Percentiles rank a stretch among this genome's conserved stretches.
phyloP scores from a whole-genome alignment of 306 rosid species.

The Ziziphus jujuba region DNA sequence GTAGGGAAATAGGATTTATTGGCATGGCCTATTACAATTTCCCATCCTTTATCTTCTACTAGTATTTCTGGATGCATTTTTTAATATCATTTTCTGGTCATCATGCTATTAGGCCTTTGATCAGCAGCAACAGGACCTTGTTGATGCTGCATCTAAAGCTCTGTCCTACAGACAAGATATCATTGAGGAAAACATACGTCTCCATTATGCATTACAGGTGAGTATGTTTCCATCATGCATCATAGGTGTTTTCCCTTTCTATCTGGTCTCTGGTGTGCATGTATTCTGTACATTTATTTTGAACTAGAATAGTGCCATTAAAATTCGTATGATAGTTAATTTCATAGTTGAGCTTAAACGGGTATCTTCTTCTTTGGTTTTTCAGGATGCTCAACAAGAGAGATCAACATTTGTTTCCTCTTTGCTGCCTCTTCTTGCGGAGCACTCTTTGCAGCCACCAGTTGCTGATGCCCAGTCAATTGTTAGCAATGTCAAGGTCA shows the following conservation, averaged over 20 bases:
- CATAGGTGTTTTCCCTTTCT: conserved; percentile 32
- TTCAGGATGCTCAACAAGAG: conserved; percentile 94
- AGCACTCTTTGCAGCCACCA: conserved; percentile 89
- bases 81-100: conserved; percentile 3
- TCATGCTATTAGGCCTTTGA: conserved; percentile 39
- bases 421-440: conserved; percentile 89
- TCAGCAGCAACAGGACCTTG: conserved; percentile 60
- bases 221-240: conserved; percentile 75
- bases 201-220: conserved; percentile 60
- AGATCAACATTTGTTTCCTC: conserved; percentile 81
- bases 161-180: conserved; percentile 75
- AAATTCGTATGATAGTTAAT: conserved; percentile 13
- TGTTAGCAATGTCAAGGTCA: conserved; percentile 89
- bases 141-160: conserved; percentile 52
- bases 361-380: conserved; percentile 28
- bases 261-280: conserved; percentile 3
- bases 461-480: conserved; percentile 87
- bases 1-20: conserved; percentile 20
- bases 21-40: conserved; percentile 15
- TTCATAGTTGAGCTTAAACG: conserved; percentile 13
- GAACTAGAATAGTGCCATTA: conserved; percentile 17
- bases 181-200: conserved; percentile 95
- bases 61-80: not conserved
- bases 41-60: conserved; percentile 17
- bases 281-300: not conserved